A percentile compares a stretch with the other conserved stretches of the same genome.
phyloP scores from a whole-genome alignment of 208 protist genomes.

The Porcisia hertigi region DNA sequence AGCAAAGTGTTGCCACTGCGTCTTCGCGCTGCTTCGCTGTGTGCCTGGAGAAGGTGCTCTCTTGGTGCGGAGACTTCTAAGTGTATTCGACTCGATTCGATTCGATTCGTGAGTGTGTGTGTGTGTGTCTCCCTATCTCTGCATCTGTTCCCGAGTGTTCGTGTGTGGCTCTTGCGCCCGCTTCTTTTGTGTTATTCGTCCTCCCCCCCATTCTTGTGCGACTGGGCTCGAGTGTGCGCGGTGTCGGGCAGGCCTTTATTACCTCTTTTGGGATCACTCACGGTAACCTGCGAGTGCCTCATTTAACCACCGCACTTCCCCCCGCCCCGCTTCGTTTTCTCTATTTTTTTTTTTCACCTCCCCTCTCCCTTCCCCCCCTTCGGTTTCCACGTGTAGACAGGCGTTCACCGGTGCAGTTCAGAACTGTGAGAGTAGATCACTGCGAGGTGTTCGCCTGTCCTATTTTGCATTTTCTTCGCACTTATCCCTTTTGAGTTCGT shows the following conservation, averaged over 20 bases:
- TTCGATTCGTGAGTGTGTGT: not conserved
- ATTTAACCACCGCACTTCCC: no score
- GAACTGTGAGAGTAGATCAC: not conserved
- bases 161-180: not conserved
- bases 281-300: no score
- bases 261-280: no score
- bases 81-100: no score
- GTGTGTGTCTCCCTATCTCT: not conserved
- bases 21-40: not conserved
- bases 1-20: not conserved
- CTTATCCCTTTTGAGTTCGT: not conserved
- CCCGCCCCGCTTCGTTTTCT: not conserved
- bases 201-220: no score
- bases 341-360: not conserved
- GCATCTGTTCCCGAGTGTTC: not conserved
- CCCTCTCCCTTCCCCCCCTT: not conserved
- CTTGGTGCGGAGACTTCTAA: not conserved
- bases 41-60: not conserved
- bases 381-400: not conserved
- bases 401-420: not conserved
- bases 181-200: no score
- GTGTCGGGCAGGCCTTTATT: no score
- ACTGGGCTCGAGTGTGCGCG: no score
- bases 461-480: not conserved
- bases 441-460: not conserved